Evolutionary conservation across 345 rosid species (phyloP).

Genomic region (Arabidopsis thaliana): TAIR10.1 NC_003070.9:4495001-4495500

Average conservation of each 20-base stretch:
- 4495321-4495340: conserved; percentile 58
- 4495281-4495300: background rate
- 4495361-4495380: conserved; percentile 16
- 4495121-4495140: background rate
- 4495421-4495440: conserved; percentile 99
- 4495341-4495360: conserved; percentile 36
- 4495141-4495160: background rate
- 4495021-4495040: conserved; percentile 3
- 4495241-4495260: conserved; percentile 34
- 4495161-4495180: conserved; percentile 17
- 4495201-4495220: conserved; percentile 28
- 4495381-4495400: conserved; percentile 62
- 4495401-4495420: conserved; percentile 90
- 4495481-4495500: conserved; percentile 55
- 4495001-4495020: background rate
- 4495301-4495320: conserved; percentile 30
- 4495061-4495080: conserved; percentile 43
- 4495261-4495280: background rate
- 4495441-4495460: conserved; percentile 46
- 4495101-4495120: conserved; percentile 27
- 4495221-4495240: conserved; percentile 26
- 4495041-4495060: conserved; percentile 27
- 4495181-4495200: conserved; percentile 21
- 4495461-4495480: background rate
- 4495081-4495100: conserved; percentile 34